These are phyloP conservation scores for Cetraspora pellucida DNA, from an alignment of 192 early-diverging fungal genomes.

Conservation along the genomic window DNA sequence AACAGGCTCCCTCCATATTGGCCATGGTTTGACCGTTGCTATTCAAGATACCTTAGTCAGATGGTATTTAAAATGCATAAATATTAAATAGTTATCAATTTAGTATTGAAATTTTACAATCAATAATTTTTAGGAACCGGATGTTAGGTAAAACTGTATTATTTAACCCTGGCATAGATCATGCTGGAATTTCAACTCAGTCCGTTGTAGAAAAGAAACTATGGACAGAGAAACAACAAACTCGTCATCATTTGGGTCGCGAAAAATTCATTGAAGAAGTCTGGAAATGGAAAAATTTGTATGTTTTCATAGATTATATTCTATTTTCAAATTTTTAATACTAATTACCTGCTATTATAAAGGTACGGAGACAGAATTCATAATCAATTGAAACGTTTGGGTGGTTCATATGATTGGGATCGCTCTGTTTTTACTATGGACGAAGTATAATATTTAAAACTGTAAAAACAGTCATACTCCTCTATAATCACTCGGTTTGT, in stretches of 20 bases:
- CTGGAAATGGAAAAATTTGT: conserved; percentile 96
- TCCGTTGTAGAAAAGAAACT: conserved; percentile 96
- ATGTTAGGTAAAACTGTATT: conserved; percentile 96
- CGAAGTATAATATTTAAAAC: conserved; percentile 41
- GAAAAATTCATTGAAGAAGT: conserved; percentile 86
- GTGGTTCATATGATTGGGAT: conserved; percentile 92
- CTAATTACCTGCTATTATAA: neutral
- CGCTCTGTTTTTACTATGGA: conserved; percentile 94
- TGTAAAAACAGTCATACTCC: too few species aligned
- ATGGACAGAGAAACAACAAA: conserved; percentile 79
- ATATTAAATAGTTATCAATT: conserved; percentile 3
- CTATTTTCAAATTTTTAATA: neutral
- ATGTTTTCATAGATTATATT: conserved; percentile 24
- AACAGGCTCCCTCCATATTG: conserved; percentile 94
- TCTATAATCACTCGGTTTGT: too few species aligned
- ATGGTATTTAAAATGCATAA: conserved; percentile 58
- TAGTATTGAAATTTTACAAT: neutral
- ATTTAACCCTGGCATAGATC: conserved; percentile 94
- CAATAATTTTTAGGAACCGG: conserved; percentile 62
- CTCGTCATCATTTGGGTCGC: conserved; percentile 92
- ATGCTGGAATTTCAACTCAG: conserved; percentile 97
- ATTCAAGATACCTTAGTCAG: conserved; percentile 94
- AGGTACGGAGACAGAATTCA: conserved; percentile 72
- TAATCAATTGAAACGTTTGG: conserved; percentile 86
- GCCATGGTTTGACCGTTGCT: conserved; percentile 90